A percentile compares a stretch with the other conserved stretches of the same genome.
These are phyloP conservation scores for Leucosporidium creatinivorum DNA, from an alignment of 768 basidiomycete species.

Conservation along the genomic window DNA sequence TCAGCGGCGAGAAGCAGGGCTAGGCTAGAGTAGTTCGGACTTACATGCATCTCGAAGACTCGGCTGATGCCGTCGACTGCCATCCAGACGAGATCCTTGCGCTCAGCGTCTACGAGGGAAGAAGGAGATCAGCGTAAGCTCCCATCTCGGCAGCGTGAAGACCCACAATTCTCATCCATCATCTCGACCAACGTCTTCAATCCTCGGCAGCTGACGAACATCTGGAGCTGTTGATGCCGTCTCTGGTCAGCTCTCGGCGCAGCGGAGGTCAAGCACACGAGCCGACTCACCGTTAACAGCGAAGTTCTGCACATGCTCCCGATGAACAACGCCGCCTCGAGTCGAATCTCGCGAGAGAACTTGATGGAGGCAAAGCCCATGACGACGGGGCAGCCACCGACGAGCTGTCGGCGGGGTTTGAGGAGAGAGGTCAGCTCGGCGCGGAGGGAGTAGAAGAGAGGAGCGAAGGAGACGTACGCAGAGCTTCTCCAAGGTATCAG, in stretches of 20 bases:
- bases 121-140: neutral
- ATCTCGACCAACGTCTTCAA: constrained; percentile 90
- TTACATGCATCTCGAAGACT: constrained; percentile 71
- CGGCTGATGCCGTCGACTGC: constrained; percentile 89
- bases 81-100: constrained; percentile 81
- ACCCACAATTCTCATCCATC: constrained; percentile 82
- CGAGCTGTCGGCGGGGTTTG: constrained; percentile 33
- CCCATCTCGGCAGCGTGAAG: neutral
- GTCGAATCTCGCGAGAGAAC: constrained; percentile 81
- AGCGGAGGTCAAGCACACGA: too few species aligned
- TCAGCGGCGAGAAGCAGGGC: neutral
- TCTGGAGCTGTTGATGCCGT: constrained; percentile 53
- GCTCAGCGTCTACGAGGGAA: constrained; percentile 48
- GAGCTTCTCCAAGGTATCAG: constrained; percentile 85
- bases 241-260: neutral
- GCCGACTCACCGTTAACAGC: constrained; percentile 56
- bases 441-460: neutral
- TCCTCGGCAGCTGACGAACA: constrained; percentile 98
- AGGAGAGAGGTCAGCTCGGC: neutral
- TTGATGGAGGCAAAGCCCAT: constrained; percentile 95
- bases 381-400: constrained; percentile 84
- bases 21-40: neutral
- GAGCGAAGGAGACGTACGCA: constrained; percentile 70
- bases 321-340: constrained; percentile 94
- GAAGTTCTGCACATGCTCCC: constrained; percentile 86